Evolutionary conservation across 345 rosid species (phyloP).

Genomic region (Bretschneidera sinensis): DNA sequence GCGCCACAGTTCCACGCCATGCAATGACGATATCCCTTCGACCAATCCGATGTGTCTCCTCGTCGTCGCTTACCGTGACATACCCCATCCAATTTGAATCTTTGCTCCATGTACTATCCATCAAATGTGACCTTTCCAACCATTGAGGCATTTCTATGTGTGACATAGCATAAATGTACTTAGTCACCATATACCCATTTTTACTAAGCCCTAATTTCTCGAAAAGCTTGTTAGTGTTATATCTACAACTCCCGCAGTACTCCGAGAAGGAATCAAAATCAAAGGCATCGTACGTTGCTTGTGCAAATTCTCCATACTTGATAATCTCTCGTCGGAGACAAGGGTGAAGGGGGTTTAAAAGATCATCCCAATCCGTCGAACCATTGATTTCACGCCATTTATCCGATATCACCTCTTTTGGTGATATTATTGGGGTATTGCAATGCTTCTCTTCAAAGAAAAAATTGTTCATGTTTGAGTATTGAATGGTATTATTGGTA

Average conservation of each 20-base stretch:
- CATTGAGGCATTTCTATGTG: constrained; percentile 33
- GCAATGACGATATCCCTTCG: constrained; percentile 39
- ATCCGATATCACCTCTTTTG: neutral
- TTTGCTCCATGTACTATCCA: constrained; percentile 29
- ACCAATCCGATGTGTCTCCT: constrained; percentile 29
- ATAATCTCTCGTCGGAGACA: constrained; percentile 37
- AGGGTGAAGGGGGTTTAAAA: constrained; percentile 43
- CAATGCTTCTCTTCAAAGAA: no score
- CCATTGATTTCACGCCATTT: constrained; percentile 37
- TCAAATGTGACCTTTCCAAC: constrained; percentile 25
- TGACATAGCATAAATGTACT: constrained; percentile 39
- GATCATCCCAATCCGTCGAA: constrained; percentile 24
- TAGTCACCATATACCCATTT: constrained; percentile 31
- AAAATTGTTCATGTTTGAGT: no score
- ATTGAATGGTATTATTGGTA: no score
- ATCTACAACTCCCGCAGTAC: constrained; percentile 38
- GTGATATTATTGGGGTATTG: no score
- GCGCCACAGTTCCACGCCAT: constrained; percentile 45
- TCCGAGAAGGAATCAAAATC: constrained; percentile 40
- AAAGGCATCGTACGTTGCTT: constrained; percentile 40
- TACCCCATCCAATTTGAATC: constrained; percentile 52
- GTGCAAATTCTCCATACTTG: constrained; percentile 42
- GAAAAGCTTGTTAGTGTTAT: constrained; percentile 24
- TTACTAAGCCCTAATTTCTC: constrained; percentile 19
- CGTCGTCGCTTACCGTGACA: constrained; percentile 30